Percentiles rank a stretch among this genome's conserved stretches.
Conservation (phyloP, 2,329 filamentous ascomycete species). For the Exophiala viscosa region DNA sequence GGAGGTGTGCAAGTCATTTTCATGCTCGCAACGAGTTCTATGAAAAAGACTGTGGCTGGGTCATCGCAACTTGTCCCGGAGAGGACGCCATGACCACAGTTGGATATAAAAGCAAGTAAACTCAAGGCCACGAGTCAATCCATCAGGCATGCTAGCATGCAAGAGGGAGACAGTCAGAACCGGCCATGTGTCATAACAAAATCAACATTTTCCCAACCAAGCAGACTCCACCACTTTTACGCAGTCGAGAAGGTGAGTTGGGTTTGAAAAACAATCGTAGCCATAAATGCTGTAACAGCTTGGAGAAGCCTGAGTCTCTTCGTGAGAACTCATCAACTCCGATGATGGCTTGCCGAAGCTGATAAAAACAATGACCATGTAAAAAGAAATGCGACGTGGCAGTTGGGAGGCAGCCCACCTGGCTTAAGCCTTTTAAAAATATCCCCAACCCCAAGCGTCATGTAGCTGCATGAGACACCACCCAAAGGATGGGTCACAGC, state of each 20-base stretch:
- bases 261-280: conserved; percentile 7
- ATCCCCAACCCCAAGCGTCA: conserved; percentile 26
- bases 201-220: not conserved
- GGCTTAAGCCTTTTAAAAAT: conserved; percentile 17
- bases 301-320: conserved; percentile 14
- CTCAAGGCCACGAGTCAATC: conserved; percentile 25
- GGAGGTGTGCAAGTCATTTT: not conserved
- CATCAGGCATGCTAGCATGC: not conserved
- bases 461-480: conserved; percentile 20
- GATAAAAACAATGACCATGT: conserved; percentile 7
- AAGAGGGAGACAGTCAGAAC: conserved; percentile 25
- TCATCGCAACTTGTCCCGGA: not conserved
- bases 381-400: conserved; percentile 18
- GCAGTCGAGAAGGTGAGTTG: not conserved
- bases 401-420: conserved; percentile 22
- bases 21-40: not conserved
- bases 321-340: conserved; percentile 15
- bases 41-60: conserved; percentile 6
- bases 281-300: conserved; percentile 3
- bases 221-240: not conserved
- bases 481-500: conserved; percentile 15
- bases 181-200: conserved; percentile 11
- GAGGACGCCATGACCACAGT: conserved; percentile 1
- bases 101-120: not conserved
- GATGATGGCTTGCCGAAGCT: conserved; percentile 14